These are phyloP conservation scores for Fusarium coffeatum DNA, from an alignment of 2,329 filamentous ascomycete genomes.

Conservation along the genomic window DNA sequence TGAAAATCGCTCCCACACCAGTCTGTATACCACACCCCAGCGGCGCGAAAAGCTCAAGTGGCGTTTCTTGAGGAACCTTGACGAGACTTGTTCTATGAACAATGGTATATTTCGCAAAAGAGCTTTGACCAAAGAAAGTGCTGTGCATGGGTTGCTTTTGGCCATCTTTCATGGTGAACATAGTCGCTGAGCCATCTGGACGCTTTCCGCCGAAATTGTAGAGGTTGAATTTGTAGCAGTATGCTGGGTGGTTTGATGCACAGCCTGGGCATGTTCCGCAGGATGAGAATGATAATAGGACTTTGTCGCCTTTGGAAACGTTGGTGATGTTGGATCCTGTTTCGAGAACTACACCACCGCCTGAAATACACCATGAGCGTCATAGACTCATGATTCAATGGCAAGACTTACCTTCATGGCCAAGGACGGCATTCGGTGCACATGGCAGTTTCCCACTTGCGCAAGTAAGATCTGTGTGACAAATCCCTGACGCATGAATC, in stretches of 20 bases:
- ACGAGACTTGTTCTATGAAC: slow-evolving; percentile 22
- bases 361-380: not conserved
- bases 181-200: slow-evolving; percentile 7
- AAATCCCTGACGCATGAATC: slow-evolving; percentile 22
- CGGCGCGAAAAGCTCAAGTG: slow-evolving; percentile 17
- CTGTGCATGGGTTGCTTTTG: not conserved
- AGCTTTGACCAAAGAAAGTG: slow-evolving; percentile 35
- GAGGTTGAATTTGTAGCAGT: slow-evolving; percentile 18
- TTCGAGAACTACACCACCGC: slow-evolving; percentile 25
- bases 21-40: slow-evolving; percentile 34
- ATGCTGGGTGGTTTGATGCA: slow-evolving; percentile 18
- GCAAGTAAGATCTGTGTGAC: slow-evolving; percentile 59
- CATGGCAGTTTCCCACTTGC: slow-evolving; percentile 18
- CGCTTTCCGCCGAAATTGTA: slow-evolving; percentile 28
- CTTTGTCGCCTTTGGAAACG: slow-evolving; percentile 13
- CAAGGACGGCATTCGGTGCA: slow-evolving; percentile 7
- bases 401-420: slow-evolving; percentile 54
- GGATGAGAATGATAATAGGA: slow-evolving; percentile 19
- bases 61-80: slow-evolving; percentile 4
- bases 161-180: not conserved
- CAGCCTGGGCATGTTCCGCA: slow-evolving; percentile 22
- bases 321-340: not conserved
- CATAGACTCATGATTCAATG: accelerated
- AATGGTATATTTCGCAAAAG: slow-evolving; percentile 16
- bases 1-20: slow-evolving; percentile 22